phyloP scores from a whole-genome alignment of 306 rosid species.

The Ormosia semicastrata region DNA sequence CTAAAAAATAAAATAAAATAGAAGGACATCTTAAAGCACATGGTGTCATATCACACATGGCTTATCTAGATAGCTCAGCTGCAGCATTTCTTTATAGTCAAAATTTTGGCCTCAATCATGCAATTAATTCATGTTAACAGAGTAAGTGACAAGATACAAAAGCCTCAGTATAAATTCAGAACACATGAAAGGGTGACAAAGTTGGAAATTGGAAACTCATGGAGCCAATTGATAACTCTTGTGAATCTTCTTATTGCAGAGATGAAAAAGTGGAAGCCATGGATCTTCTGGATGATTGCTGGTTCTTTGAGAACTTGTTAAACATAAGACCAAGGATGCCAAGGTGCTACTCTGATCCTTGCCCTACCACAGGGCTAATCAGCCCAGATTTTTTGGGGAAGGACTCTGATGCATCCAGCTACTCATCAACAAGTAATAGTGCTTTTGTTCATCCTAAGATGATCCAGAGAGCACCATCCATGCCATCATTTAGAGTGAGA shows the following conservation, averaged over 20 bases:
- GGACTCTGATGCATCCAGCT: conserved; percentile 20
- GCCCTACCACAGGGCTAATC: conserved; percentile 38
- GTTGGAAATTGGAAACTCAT: conserved; percentile 45
- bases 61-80: conserved; percentile 35
- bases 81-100: conserved; percentile 21
- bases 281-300: conserved; percentile 74
- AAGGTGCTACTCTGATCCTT: conserved; percentile 68
- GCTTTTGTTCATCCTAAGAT: conserved; percentile 14
- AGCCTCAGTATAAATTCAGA: conserved; percentile 11
- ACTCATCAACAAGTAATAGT: conserved; percentile 19
- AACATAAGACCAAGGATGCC: conserved; percentile 48
- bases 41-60: conserved; percentile 51
- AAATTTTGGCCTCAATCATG: background rate
- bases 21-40: conserved; percentile 32
- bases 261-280: conserved; percentile 50
- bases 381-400: conserved; percentile 30
- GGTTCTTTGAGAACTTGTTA: conserved; percentile 79
- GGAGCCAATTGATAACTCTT: conserved; percentile 45
- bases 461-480: conserved; percentile 53
- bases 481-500: conserved; percentile 48
- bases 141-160: background rate
- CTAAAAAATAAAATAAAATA: conserved; percentile 15
- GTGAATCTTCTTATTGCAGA: conserved; percentile 43
- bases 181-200: conserved; percentile 4
- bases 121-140: conserved; percentile 20